A percentile compares a stretch with the other conserved stretches of the same genome.
Conservation (phyloP, 2,329 filamentous ascomycete genomes). For the Alternaria consortialis region DNA sequence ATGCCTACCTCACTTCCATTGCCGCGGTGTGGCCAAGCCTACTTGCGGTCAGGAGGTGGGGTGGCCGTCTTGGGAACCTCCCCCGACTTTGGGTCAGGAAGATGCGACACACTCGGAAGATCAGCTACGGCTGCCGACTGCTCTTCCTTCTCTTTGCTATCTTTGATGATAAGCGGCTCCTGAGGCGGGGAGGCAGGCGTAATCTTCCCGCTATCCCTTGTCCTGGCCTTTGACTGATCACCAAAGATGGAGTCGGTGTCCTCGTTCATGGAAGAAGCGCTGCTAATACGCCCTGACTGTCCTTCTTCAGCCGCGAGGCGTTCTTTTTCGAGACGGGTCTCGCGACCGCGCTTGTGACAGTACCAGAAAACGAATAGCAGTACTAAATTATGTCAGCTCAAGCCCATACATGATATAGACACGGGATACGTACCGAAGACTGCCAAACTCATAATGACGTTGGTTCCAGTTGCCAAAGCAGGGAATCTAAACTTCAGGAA, state of each 20-base stretch:
- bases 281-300: slow-evolving; percentile 38
- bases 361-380: slow-evolving; percentile 97
- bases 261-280: slow-evolving; percentile 42
- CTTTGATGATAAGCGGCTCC: slow-evolving; percentile 37
- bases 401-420: neutral
- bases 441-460: slow-evolving; percentile 88
- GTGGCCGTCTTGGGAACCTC: slow-evolving; percentile 23
- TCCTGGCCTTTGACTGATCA: slow-evolving; percentile 27
- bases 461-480: slow-evolving; percentile 83
- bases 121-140: slow-evolving; percentile 39
- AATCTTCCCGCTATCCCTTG: slow-evolving; percentile 20
- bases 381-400: slow-evolving; percentile 58
- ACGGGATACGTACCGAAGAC: slow-evolving; percentile 75
- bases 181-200: slow-evolving; percentile 29
- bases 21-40: neutral
- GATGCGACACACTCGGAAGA: slow-evolving; percentile 48
- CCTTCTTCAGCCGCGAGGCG: slow-evolving; percentile 50
- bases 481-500: slow-evolving; percentile 89
- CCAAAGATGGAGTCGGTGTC: slow-evolving; percentile 44
- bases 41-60: slow-evolving; percentile 24
- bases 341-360: slow-evolving; percentile 92
- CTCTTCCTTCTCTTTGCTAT: slow-evolving; percentile 34
- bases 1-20: neutral
- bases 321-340: slow-evolving; percentile 77
- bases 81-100: slow-evolving; percentile 44